These are phyloP conservation scores for Trypanosoma rangeli DNA, from an alignment of 208 protist species.

Conservation along the genomic window DNA sequence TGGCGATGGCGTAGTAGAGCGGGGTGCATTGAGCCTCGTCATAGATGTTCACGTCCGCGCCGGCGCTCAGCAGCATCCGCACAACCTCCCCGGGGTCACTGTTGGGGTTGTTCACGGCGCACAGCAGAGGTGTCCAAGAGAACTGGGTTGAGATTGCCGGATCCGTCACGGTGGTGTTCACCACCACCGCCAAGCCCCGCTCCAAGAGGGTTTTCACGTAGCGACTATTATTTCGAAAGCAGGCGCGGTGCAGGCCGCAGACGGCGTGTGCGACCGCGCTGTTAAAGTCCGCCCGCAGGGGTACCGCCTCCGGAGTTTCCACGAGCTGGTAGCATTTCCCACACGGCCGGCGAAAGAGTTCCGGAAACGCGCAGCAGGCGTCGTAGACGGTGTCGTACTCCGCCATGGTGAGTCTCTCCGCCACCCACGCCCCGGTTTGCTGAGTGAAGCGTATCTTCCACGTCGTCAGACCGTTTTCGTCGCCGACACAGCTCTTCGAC, in stretches of 20 bases:
- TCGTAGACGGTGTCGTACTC: conserved; percentile 74
- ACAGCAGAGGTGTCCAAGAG: conserved; percentile 87
- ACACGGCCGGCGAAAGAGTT: conserved; percentile 61
- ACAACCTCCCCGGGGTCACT: conserved; percentile 75
- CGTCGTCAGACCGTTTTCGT: conserved; percentile 21
- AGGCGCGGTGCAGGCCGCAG: conserved; percentile 80
- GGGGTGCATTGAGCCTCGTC: conserved; percentile 83
- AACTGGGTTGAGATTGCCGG: conserved; percentile 44
- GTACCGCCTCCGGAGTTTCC: not conserved
- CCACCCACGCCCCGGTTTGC: conserved; percentile 73
- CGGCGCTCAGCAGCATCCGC: conserved; percentile 53
- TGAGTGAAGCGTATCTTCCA: conserved; percentile 62
- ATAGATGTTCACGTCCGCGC: conserved; percentile 63
- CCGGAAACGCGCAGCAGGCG: conserved; percentile 63
- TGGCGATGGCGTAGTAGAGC: conserved; percentile 90
- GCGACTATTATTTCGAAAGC: conserved; percentile 82
- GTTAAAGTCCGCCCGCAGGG: not conserved
- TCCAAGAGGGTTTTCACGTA: conserved; percentile 80
- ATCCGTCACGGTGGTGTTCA: conserved; percentile 74
- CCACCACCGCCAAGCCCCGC: conserved; percentile 68
- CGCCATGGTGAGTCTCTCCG: conserved; percentile 58
- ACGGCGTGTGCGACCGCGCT: conserved; percentile 3
- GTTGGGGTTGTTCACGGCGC: conserved; percentile 89
- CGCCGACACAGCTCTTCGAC: not conserved
- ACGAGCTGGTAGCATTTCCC: conserved; percentile 25